A percentile compares a stretch with the other conserved stretches of the same genome.
Conservation (phyloP, 331 rosid genomes). For the Pyrus hybrid region DNA sequence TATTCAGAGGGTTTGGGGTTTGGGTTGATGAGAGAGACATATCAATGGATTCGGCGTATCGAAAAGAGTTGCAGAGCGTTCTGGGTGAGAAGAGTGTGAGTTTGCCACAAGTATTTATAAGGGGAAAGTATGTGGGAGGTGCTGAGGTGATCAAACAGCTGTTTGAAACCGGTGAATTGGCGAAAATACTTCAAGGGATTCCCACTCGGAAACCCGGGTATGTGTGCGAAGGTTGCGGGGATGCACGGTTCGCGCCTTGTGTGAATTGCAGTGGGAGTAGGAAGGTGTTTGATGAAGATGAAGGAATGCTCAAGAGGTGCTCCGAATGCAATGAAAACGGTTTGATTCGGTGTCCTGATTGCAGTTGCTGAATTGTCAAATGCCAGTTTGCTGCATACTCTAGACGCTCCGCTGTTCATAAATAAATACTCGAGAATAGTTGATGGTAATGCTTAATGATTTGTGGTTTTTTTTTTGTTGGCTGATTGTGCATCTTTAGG, state of each 20-base stretch:
- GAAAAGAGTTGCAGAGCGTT: slow-evolving; percentile 62
- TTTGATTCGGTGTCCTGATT: slow-evolving; percentile 59
- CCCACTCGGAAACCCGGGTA: slow-evolving; percentile 58
- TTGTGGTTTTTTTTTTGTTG: slow-evolving; percentile 14
- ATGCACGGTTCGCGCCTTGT: slow-evolving; percentile 73
- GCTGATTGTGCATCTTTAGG: slow-evolving; percentile 36
- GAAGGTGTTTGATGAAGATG: slow-evolving; percentile 80
- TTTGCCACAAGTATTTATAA: slow-evolving; percentile 71
- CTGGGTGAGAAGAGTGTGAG: slow-evolving; percentile 54
- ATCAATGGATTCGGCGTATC: slow-evolving; percentile 65
- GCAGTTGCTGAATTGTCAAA: slow-evolving; percentile 38
- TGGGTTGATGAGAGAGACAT: slow-evolving; percentile 94
- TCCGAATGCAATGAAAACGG: slow-evolving; percentile 88
- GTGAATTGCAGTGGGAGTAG: slow-evolving; percentile 72
- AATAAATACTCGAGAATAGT: slow-evolving; percentile 24
- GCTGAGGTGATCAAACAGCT: slow-evolving; percentile 68
- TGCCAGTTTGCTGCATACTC: slow-evolving; percentile 21
- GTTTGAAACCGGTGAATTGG: slow-evolving; percentile 79
- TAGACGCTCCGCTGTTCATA: slow-evolving; percentile 27
- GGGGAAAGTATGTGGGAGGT: slow-evolving; percentile 77
- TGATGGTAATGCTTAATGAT: slow-evolving; percentile 13
- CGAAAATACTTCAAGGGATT: slow-evolving; percentile 57
- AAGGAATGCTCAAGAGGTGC: slow-evolving; percentile 56
- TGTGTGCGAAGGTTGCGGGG: slow-evolving; percentile 71
- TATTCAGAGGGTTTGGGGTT: slow-evolving; percentile 79